A percentile compares a stretch with the other conserved stretches of the same genome.
These are phyloP conservation scores for Scalesia atractyloides DNA, from an alignment of 129 eudicot species.

Conservation along the genomic window DNA sequence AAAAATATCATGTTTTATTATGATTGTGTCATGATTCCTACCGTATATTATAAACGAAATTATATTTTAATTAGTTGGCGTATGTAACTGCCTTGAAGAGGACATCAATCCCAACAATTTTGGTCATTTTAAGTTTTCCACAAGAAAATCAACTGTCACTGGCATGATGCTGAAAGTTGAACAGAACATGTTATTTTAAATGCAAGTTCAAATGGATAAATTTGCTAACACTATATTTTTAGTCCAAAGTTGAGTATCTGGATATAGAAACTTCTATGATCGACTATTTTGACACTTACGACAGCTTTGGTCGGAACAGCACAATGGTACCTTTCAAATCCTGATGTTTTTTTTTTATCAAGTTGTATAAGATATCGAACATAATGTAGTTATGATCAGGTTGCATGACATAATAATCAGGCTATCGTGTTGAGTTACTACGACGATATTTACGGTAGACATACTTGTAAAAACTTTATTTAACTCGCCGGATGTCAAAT, in stretches of 20 bases:
- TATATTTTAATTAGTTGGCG: slow-evolving; percentile 25
- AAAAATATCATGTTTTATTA: slow-evolving; percentile 8
- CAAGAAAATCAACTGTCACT: slow-evolving; percentile 38
- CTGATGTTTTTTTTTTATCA: too few relatives aligned
- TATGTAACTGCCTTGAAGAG: slow-evolving; percentile 44
- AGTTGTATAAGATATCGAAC: not conserved
- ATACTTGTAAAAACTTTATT: too few relatives aligned
- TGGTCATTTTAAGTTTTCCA: slow-evolving; percentile 29
- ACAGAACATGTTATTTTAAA: slow-evolving; percentile 30
- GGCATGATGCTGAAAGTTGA: slow-evolving; percentile 39
- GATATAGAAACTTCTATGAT: slow-evolving; percentile 15
- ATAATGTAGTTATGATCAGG: not conserved
- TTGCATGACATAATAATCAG: not conserved
- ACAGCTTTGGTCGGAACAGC: not conserved
- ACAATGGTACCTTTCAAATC: too few relatives aligned
- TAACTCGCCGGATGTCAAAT: not conserved
- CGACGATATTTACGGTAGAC: not conserved
- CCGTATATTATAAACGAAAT: slow-evolving; percentile 16
- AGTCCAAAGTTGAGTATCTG: slow-evolving; percentile 14
- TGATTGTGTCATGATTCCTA: slow-evolving; percentile 33
- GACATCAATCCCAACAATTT: slow-evolving; percentile 36
- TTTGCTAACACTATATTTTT: slow-evolving; percentile 1
- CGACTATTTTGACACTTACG: slow-evolving; percentile 3
- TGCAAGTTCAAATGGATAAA: not conserved
- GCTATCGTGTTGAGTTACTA: not conserved